Conservation (phyloP, 805 yeast genomes). For the Ogataea salicorniae region DNA sequence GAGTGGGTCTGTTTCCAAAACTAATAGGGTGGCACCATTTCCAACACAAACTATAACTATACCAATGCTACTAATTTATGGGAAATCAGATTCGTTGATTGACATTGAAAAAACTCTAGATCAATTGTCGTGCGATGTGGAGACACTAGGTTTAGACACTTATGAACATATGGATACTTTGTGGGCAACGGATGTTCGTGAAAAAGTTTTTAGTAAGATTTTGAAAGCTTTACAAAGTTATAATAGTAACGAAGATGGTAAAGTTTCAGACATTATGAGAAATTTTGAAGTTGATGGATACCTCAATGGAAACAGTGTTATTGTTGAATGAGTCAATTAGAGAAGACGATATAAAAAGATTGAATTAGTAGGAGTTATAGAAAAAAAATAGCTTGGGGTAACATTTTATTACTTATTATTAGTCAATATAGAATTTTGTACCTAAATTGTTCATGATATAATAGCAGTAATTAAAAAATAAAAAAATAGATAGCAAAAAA, state of each 20-base stretch:
- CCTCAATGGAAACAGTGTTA: too few relatives aligned
- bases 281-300: too few relatives aligned
- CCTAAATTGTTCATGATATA: too few relatives aligned
- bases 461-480: too few relatives aligned
- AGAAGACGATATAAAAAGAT: too few relatives aligned
- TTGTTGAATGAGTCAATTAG: too few relatives aligned
- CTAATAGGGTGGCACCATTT: conserved; percentile 47
- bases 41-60: conserved; percentile 66
- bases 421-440: too few relatives aligned
- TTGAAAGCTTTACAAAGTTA: conserved; percentile 1
- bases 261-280: too few relatives aligned
- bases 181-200: conserved; percentile 73
- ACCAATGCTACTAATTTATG: conserved; percentile 78
- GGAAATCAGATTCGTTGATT: conserved; percentile 76
- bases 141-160: conserved; percentile 44
- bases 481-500: too few relatives aligned
- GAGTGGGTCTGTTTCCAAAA: conserved; percentile 25
- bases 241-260: background rate
- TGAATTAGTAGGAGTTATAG: too few relatives aligned
- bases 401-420: too few relatives aligned
- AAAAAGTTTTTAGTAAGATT: conserved; percentile 32
- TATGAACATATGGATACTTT: conserved; percentile 89
- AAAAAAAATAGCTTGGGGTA: too few relatives aligned
- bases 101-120: conserved; percentile 70
- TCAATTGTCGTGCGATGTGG: conserved; percentile 51